Evolutionary conservation across 176 grass and related monocot genomes (phyloP), one percentile per base, ranked within the genome.

Genomic region (Paspalum vaginatum): DNA sequence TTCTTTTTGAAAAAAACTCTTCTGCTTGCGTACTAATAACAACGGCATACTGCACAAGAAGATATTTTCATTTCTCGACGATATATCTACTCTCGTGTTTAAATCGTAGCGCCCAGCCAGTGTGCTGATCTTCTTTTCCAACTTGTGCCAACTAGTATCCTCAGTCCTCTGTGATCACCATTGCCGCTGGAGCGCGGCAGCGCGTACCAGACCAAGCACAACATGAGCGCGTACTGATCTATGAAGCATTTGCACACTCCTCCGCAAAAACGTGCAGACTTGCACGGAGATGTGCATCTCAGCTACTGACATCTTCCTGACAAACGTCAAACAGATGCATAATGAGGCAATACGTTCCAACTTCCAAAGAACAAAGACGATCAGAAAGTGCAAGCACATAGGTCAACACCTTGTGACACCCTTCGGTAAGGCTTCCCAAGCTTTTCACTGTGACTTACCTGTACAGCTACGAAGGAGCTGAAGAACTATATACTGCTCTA

Each of bases 401-500:
- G 41, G 18, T 11, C 43, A 44, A 44, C 64, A n/a, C 16, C 9
- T 7, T 52, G 6, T 20, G 6, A 53, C n/a, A n/a, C n/a, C n/a
- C 18, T 45, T 43, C 58, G 38, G 40, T 40, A 54, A 20, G 37
- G 37, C 18, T 3, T 9, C 11, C 1, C 21, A 74, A n/a, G 16
- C 6, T 75, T 47, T 43, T 11, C 58, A 43, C 7, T n/a, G 5
- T 14, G 17, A 49, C 4, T 83, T 55, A 58, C 74, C 74, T 54
- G 1, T 65, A 52, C n/a, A 6, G 8, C 42, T 17, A 21, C 6
- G 42, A 41, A 24, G 18, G 68, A 43, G 4, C 32, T 40, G 18
- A 49, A 51, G 8, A 72, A 65, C 41, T 62, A 38, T 56, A 32
- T 61, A 32, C 25, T 5, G 48, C 55, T 63, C 76, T 84, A 88